Evolutionary conservation across 345 rosid species (phyloP), one percentile per base, ranked within the genome.

Genomic region (Dipteronia sinensis): DNA sequence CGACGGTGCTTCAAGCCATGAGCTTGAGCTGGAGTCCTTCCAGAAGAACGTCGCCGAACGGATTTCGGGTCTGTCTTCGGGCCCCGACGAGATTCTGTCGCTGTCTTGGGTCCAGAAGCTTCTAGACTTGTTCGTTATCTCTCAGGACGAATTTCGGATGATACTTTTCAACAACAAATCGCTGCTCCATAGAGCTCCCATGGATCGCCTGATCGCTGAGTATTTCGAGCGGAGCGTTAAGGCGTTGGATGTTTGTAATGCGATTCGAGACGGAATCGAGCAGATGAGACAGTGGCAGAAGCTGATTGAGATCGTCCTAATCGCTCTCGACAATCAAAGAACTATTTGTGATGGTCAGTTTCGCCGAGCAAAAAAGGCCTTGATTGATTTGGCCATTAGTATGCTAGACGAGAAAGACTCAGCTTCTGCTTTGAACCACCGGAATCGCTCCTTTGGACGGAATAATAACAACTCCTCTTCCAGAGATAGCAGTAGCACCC

Each of bases 391-490:
- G 77, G 91, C 98, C 0, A 84, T 96, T 53, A 87, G 90, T 40
- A 94, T 96, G 98, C 91, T 94, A 7, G 97, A 94, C 31, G 97
- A 92, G 82, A 94, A 89, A 83, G 98, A 91, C 16, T 86, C 92
- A 6, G 77, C 82, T 0, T 67, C 82, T 0, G 73, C 87, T 22
- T 27, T 88, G 62, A 88, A 97, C 0, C 89, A 91, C 62, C 81
- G 98, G 63, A 94, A 96, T 79, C 93, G 99, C 19, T 95, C 99
- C 0, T 93, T 95, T 65, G 95, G 99, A 6, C 84, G 97, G 22
- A 71, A 65, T 77, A 86, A 70, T 44, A 63, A 59, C 64, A 59
- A 20, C 64, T 15, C n/a, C n/a, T 4, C 58, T 17, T 53, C 58
- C 0, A 17, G 3, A 85, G 63, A 77, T 90, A 87, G 53, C 83